A percentile compares a stretch with the other conserved stretches of the same genome.
phyloP scores from a whole-genome alignment of 75 land plant species.

The Pinus albicaulis region DNA sequence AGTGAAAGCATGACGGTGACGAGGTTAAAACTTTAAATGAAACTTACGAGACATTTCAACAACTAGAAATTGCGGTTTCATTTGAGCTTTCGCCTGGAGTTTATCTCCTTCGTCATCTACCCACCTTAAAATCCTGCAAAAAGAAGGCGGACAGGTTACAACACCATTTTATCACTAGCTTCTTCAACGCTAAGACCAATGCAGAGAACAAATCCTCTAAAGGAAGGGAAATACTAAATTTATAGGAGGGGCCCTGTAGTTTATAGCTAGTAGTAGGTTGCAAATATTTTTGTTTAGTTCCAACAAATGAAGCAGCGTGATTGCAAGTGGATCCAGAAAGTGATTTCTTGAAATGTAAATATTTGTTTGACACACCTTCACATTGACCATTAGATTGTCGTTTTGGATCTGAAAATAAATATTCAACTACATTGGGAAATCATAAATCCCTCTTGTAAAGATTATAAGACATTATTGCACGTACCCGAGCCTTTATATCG shows the following conservation, averaged over 20 bases:
- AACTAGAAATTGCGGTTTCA: constrained; percentile 57
- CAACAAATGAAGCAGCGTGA: not conserved
- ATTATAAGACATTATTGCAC: not conserved
- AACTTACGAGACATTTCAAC: constrained; percentile 94
- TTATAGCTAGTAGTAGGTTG: not conserved
- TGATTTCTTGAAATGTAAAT: not conserved
- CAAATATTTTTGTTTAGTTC: not conserved
- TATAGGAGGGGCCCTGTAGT: not conserved
- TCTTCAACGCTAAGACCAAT: not conserved
- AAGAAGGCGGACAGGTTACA: not conserved
- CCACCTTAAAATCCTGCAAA: constrained; percentile 76
- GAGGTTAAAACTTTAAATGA: not conserved
- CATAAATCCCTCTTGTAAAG: not conserved
- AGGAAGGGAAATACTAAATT: too few species aligned
- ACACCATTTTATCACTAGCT: not conserved
- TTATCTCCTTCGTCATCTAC: constrained; percentile 71
- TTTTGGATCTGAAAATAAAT: not conserved
- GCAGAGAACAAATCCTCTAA: too few species aligned
- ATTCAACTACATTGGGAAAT: not conserved
- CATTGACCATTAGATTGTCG: not conserved
- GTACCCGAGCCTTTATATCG: not conserved
- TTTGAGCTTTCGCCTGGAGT: constrained; percentile 16
- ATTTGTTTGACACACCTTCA: not conserved
- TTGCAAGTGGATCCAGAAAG: not conserved
- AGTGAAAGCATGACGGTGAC: not conserved